Evolutionary conservation across 164 flowering plant genomes (phyloP), one percentile per base, ranked within the genome.

Genomic region (Piper betle): DNA sequence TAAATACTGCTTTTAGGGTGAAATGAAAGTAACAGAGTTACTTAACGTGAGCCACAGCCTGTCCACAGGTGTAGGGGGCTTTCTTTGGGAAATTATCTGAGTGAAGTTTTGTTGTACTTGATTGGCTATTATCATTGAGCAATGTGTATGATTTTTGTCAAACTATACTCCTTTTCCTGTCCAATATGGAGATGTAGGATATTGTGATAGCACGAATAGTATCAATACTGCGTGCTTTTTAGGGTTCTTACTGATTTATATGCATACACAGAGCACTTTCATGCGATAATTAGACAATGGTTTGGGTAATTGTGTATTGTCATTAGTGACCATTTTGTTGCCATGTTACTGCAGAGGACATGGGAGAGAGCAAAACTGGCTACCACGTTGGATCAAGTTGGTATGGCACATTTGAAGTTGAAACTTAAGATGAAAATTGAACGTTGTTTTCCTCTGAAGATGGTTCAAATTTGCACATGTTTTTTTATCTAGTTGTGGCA

Each of bases 361-460:
- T 91, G 96, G 96, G 97, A 91, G 68, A 82, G 95, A 73, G 85
- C 97, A 62, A 91, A 80, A 68, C 46, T 82, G 73, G 95, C 96
- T 3, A 64, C 82, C 18, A 78, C 84, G 17, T 76, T 91, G 82
- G 96, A 88, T 74, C 84, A 79, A 59, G 68, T 88, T 67, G 96
- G 95, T 87, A 72, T 57, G 80, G 66, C 2, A 59, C 25, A 59
- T 16, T 50, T 41, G 18, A 46, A 39, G 16, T 37, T 57, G 59
- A 58, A 46, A 8, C 33, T 18, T 48, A 37, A 38, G 5, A 37
- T n/a, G 46, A 12, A 58, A 46, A 25, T 33, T 37, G 11, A 61
- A 55, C 43, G 17, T 37, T 65, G 13, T 57, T 43, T 20, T 2
- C 52, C 60, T 50, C 48, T n/a, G 62, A 15, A 25, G 37, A 25